Evolutionary conservation across 2,329 filamentous ascomycete species (phyloP).

Genomic region (Epichloe amarillans): DNA sequence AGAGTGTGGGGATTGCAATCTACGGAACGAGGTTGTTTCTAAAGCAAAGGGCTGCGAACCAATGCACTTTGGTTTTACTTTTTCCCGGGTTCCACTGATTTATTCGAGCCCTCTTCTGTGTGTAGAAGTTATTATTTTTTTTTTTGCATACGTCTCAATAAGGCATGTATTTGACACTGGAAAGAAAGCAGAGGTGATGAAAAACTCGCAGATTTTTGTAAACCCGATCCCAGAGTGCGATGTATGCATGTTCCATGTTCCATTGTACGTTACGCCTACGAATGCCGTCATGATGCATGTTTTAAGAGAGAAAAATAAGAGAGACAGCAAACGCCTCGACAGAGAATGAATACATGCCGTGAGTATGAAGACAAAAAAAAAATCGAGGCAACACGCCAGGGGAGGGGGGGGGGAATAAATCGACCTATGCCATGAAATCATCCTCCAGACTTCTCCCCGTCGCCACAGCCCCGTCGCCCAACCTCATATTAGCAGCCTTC

Average conservation of each 20-base stretch:
- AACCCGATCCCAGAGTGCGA: too few relatives aligned
- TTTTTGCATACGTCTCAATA: too few relatives aligned
- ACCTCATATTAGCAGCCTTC: slow-evolving; percentile 27
- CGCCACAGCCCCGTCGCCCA: slow-evolving; percentile 13
- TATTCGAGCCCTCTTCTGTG: too few relatives aligned
- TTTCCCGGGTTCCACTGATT: not conserved
- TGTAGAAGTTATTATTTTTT: too few relatives aligned
- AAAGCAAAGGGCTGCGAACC: not conserved
- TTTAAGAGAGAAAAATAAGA: fast-evolving
- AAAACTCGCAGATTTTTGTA: too few relatives aligned
- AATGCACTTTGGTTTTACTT: not conserved
- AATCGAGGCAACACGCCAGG: not conserved
- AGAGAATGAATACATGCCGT: not conserved
- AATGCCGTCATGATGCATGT: not conserved
- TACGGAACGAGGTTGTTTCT: not conserved
- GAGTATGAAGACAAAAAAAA: not conserved
- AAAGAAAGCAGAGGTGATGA: too few relatives aligned
- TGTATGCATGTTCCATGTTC: too few relatives aligned
- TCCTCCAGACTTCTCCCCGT: slow-evolving; percentile 24
- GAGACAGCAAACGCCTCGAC: not conserved
- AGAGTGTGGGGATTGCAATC: not conserved
- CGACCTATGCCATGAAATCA: slow-evolving; percentile 28
- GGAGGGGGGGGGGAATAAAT: not conserved
- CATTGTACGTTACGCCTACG: too few relatives aligned
- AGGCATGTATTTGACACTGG: too few relatives aligned